These are phyloP conservation scores for Ceratobasidium sp. DNA, from an alignment of 1,284 basidiomycete genomes.

Conservation along the genomic window DNA sequence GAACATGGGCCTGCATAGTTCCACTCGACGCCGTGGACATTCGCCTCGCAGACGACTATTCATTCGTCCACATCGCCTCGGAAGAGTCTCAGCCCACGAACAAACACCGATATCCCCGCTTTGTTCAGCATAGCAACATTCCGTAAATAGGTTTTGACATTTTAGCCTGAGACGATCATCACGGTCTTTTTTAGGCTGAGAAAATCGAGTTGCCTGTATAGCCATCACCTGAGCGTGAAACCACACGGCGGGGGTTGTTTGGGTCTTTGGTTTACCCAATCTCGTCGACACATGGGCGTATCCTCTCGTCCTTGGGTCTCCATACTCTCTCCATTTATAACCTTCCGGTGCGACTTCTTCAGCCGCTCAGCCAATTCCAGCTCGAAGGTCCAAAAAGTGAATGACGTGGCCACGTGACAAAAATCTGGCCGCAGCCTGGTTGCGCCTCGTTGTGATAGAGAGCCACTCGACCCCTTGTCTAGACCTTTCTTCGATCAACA, in stretches of 20 bases:
- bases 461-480: not conserved
- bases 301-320: no score
- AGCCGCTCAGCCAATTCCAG: no score
- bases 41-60: not conserved
- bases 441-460: not conserved
- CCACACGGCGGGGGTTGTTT: no score
- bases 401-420: no score
- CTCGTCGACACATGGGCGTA: no score
- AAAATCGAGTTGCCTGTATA: not conserved
- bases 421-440: no score
- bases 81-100: not conserved
- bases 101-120: constrained; percentile 13
- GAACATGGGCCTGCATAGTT: constrained; percentile 10
- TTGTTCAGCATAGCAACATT: constrained; percentile 24
- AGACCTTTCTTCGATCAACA: not conserved
- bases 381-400: no score
- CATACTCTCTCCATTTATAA: no score
- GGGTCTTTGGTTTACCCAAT: no score
- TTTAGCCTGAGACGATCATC: not conserved
- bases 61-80: not conserved
- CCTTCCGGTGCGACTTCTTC: no score
- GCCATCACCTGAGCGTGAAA: not conserved
- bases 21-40: not conserved
- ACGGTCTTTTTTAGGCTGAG: not conserved
- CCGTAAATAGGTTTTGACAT: no score